Conservation (phyloP, 495 filamentous ascomycete genomes). For the Oidiodendron maius region DNA sequence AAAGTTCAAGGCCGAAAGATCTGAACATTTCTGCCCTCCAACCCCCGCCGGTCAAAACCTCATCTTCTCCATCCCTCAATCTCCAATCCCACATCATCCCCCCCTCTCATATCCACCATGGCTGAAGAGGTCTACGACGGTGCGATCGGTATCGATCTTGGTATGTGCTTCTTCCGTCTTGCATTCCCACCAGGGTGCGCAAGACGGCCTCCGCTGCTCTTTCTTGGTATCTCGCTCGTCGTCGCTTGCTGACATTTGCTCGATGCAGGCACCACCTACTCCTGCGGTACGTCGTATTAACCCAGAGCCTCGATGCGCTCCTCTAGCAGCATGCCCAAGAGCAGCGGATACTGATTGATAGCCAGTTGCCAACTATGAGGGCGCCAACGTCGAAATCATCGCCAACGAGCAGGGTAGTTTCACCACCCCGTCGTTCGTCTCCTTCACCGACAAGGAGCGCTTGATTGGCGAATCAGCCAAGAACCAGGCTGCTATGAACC, state of each 20-base stretch:
- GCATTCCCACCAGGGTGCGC: background rate
- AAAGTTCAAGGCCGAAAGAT: slow-evolving; percentile 4
- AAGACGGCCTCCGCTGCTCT: too few species aligned
- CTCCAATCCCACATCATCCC: slow-evolving; percentile 8
- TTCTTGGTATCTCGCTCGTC: too few species aligned
- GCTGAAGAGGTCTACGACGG: slow-evolving; percentile 97
- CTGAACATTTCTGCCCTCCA: slow-evolving; percentile 7
- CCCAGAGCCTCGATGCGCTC: background rate
- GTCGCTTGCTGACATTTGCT: slow-evolving; percentile 13
- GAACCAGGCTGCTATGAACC: slow-evolving; percentile 99
- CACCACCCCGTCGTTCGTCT: slow-evolving; percentile 96
- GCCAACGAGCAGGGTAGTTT: slow-evolving; percentile 99
- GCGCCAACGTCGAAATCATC: slow-evolving; percentile 98
- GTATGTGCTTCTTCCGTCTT: slow-evolving; percentile 44
- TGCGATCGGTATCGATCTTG: slow-evolving; percentile 99
- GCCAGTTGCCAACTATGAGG: slow-evolving; percentile 91
- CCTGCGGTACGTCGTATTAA: slow-evolving; percentile 48
- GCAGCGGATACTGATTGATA: background rate
- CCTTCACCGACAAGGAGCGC: slow-evolving; percentile 97
- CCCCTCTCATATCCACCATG: slow-evolving; percentile 48
- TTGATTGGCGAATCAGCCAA: slow-evolving; percentile 98
- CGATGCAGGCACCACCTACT: slow-evolving; percentile 76
- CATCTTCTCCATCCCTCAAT: background rate
- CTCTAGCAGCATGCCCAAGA: background rate
- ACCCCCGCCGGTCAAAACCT: background rate